Evolutionary conservation across 768 basidiomycete species (phyloP).

Genomic region (Lanmaoa pseudosensibilis): DNA sequence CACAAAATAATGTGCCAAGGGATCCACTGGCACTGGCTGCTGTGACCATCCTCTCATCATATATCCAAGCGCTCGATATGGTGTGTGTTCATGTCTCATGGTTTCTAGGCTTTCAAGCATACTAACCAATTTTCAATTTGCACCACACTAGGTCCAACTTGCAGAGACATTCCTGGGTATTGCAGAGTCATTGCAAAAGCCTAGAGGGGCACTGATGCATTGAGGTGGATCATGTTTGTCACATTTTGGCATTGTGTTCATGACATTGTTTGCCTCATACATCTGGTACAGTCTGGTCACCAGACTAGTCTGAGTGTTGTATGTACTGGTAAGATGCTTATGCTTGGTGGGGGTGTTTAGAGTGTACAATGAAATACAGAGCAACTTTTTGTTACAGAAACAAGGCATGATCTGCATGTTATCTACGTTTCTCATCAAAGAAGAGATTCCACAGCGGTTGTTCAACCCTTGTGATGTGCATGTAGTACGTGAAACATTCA

Average conservation of each 20-base stretch:
- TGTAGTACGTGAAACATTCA: no score
- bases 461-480: no score
- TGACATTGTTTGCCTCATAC: not conserved
- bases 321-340: not conserved
- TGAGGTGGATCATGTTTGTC: not conserved
- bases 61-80: conserved; percentile 50
- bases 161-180: conserved; percentile 59
- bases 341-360: no score
- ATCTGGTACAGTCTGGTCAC: no score
- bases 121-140: not conserved
- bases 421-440: not conserved
- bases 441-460: not conserved
- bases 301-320: not conserved
- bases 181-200: conserved; percentile 57
- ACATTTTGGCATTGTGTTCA: not conserved
- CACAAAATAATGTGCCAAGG: conserved; percentile 44
- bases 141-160: conserved; percentile 44
- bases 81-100: conserved; percentile 26
- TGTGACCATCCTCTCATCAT: conserved; percentile 44
- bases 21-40: conserved; percentile 38
- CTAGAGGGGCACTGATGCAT: conserved; percentile 47
- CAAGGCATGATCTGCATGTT: not conserved
- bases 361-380: not conserved
- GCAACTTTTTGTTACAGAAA: no score
- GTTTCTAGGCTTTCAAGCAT: not conserved